Conservation (phyloP, 2,329 filamentous ascomycete species). For the Davidsoniella australis region DNA sequence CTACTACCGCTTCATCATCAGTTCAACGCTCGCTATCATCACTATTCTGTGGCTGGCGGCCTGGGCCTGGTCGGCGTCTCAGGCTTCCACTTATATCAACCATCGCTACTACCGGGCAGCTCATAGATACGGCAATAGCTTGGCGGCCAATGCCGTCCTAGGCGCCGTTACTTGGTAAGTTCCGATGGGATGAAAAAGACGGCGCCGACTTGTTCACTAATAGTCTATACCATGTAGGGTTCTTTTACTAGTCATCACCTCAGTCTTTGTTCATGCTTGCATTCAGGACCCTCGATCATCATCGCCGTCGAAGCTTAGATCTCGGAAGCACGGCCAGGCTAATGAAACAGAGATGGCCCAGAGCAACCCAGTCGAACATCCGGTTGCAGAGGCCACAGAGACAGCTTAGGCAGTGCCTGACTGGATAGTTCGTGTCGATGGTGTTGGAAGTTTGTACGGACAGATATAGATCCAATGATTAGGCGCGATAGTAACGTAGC, state of each 20-base stretch:
- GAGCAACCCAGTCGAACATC: not conserved
- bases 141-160: conserved; percentile 25
- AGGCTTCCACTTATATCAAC: conserved; percentile 18
- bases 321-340: not conserved
- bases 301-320: too few relatives aligned
- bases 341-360: not conserved
- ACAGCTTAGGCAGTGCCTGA: too few relatives aligned
- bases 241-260: not conserved
- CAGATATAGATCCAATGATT: too few relatives aligned
- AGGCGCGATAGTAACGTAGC: too few relatives aligned
- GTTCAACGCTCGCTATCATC: conserved; percentile 21
- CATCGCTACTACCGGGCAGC: conserved; percentile 10
- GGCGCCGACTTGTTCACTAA: too few relatives aligned
- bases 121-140: conserved; percentile 16
- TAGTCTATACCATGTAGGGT: not conserved
- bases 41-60: conserved; percentile 28
- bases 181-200: not conserved
- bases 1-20: conserved; percentile 24
- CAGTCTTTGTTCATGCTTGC: not conserved
- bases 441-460: too few relatives aligned
- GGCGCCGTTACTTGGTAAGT: conserved; percentile 26
- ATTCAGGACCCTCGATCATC: not conserved
- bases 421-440: too few relatives aligned
- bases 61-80: conserved; percentile 26
- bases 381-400: not conserved